Conservation (phyloP, 75 land plant species). For the Gnetum montanum region DNA sequence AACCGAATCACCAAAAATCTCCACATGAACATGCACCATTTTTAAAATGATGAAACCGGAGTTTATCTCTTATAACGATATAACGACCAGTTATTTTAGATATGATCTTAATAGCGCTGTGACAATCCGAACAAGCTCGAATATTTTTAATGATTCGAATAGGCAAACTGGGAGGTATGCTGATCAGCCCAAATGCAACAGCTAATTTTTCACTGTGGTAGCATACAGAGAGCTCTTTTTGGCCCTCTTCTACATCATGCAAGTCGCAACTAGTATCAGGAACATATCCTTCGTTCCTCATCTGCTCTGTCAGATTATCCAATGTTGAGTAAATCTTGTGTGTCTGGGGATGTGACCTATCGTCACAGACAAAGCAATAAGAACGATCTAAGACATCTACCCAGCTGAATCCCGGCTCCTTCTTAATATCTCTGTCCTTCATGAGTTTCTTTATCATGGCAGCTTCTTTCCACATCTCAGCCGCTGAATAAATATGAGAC, state of each 20-base stretch:
- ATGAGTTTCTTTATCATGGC: background rate
- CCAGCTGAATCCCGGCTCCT: slow-evolving; percentile 56
- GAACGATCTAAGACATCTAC: slow-evolving; percentile 31
- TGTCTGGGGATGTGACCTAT: slow-evolving; percentile 21
- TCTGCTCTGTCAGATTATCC: slow-evolving; percentile 22
- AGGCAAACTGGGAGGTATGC: slow-evolving; percentile 43
- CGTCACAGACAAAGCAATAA: slow-evolving; percentile 40
- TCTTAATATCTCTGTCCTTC: slow-evolving; percentile 24
- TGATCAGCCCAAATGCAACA: slow-evolving; percentile 47
- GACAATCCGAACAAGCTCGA: slow-evolving; percentile 53
- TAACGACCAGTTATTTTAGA: slow-evolving; percentile 39
- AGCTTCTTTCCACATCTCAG: slow-evolving; percentile 9
- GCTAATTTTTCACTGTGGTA: slow-evolving; percentile 62
- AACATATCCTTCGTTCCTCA: slow-evolving; percentile 43
- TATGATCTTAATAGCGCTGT: slow-evolving; percentile 46
- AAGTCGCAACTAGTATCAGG: slow-evolving; percentile 41
- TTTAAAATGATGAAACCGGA: slow-evolving; percentile 61
- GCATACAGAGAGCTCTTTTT: slow-evolving; percentile 27
- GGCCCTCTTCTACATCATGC: slow-evolving; percentile 31
- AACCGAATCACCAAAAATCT: slow-evolving; percentile 53
- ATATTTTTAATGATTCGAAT: slow-evolving; percentile 58
- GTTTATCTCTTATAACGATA: slow-evolving; percentile 62
- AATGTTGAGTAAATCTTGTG: slow-evolving; percentile 26
- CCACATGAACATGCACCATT: slow-evolving; percentile 61
- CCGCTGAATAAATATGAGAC: slow-evolving; percentile 19